Base-by-base conservation (phyloP, 805 yeast genomes). In the Zygoascus tannicola region DNA sequence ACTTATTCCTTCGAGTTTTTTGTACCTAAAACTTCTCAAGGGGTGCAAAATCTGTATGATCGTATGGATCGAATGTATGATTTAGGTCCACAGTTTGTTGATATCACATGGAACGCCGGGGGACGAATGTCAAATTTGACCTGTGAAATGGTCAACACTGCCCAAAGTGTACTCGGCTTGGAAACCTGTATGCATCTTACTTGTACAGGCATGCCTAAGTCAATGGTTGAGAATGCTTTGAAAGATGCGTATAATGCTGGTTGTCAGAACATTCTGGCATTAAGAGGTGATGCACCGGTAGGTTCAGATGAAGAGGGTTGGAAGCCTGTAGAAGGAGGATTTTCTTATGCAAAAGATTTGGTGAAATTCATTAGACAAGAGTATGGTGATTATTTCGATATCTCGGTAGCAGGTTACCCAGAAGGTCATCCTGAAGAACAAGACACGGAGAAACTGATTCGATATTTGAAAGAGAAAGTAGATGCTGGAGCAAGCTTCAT, bases 111-210 rank as follows among this genome's bases (percentile, higher is more conserved):
- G 98, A 90, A 90, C 58, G 98, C 98, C 2, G 98, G 98, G 34
- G 97, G 97, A 4, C 73, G 94, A 22, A 65, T 82, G 40, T 80
- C 94, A 12, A 77, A 78, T 35, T 67, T 87, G 50, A 87, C 98
- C 20, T 82, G 87, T 30, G 97, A 92, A 53, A 81, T 92, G 75
- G 94, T 92, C 4, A 76, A 86, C 53, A 86, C 94, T 2, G 77
- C 97, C 0, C 95, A 88, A 54, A 79, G 88, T 2, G 88, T 86
- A 2, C 69, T 88, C 44, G 97, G 97, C 5, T 69, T 90, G 48
- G 97, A 90, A 57, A 90, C 97, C 0, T 92, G 97, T 62, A 88
- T 92, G 96, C 98, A 92, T 63, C 71, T 92, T 65, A 92, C 98
- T 2, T 92, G 98, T 59, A 87, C 97, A 15, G 90, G 88, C 56